Evolutionary conservation across 2,329 filamentous ascomycete species (phyloP).

Genomic region (Salinomyces thailandicus): DNA sequence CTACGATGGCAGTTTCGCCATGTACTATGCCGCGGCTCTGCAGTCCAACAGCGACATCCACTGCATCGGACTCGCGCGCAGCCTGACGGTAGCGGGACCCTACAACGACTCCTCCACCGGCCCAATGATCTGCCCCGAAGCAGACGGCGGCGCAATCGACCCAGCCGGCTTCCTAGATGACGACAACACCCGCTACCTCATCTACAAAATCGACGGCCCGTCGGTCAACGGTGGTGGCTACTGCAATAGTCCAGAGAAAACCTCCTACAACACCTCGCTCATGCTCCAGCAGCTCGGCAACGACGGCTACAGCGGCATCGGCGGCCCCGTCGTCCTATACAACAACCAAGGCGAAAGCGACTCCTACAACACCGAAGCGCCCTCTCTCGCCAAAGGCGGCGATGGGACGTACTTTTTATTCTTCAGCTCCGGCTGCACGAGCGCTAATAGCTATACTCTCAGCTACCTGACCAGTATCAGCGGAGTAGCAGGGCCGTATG

Average conservation of each 20-base stretch:
- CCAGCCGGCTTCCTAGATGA: constrained; percentile 48
- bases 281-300: too few species aligned
- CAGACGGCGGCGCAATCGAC: constrained; percentile 44
- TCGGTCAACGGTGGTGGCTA: constrained; percentile 24
- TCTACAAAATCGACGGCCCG: constrained; percentile 60
- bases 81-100: constrained; percentile 12
- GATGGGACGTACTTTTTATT: constrained; percentile 16
- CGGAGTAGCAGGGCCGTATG: constrained; percentile 12
- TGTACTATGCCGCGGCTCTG: constrained; percentile 18
- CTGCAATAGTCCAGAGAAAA: constrained; percentile 30
- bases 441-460: constrained; percentile 13
- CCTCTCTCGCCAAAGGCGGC: constrained; percentile 10
- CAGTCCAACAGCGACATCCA: constrained; percentile 13
- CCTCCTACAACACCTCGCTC: constrained; percentile 41
- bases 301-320: constrained; percentile 29
- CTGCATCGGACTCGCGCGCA: constrained; percentile 16
- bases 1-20: constrained; percentile 15
- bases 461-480: constrained; percentile 14
- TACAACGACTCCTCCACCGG: constrained; percentile 12
- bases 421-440: constrained; percentile 16
- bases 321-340: constrained; percentile 8
- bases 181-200: constrained; percentile 46
- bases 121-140: constrained; percentile 14
- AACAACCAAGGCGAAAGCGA: constrained; percentile 17
- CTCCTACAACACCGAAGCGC: constrained; percentile 15